phyloP scores from a whole-genome alignment of 2,329 filamentous ascomycete genomes.

The Penicillium vulpinum region DNA sequence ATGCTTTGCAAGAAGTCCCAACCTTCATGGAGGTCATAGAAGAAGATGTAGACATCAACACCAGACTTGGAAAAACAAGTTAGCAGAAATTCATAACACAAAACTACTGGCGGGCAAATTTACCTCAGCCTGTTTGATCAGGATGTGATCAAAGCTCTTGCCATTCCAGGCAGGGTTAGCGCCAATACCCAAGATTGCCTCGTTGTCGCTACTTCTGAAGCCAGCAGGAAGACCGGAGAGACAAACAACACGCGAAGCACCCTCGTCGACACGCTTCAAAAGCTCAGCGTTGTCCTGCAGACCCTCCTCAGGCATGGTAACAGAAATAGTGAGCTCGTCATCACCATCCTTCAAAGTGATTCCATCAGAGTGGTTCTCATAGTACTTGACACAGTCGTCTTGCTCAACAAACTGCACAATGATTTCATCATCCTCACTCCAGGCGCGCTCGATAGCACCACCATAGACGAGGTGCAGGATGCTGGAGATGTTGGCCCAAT shows the following conservation, averaged over 20 bases:
- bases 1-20: slow-evolving; percentile 5
- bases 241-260: slow-evolving; percentile 5
- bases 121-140: slow-evolving; percentile 7
- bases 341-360: slow-evolving; percentile 31
- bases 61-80: not conserved
- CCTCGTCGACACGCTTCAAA: not conserved
- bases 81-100: not conserved
- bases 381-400: slow-evolving; percentile 38
- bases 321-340: slow-evolving; percentile 41
- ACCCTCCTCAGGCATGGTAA: slow-evolving; percentile 23
- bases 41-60: slow-evolving; percentile 5
- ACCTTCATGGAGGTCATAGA: slow-evolving; percentile 11
- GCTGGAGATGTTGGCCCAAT: slow-evolving; percentile 31
- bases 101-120: not conserved
- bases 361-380: slow-evolving; percentile 38
- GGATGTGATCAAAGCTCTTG: not conserved
- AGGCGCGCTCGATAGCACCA: slow-evolving; percentile 39
- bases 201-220: not conserved
- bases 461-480: slow-evolving; percentile 42
- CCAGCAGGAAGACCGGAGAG: not conserved
- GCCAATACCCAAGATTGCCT: not conserved
- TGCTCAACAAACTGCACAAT: slow-evolving; percentile 39
- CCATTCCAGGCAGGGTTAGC: not conserved
- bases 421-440: slow-evolving; percentile 27
- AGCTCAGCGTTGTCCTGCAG: slow-evolving; percentile 35